A percentile compares a stretch with the other conserved stretches of the same genome.
phyloP scores from a whole-genome alignment of 176 grass and related monocot genomes.

The Zoysia japonica region DNA sequence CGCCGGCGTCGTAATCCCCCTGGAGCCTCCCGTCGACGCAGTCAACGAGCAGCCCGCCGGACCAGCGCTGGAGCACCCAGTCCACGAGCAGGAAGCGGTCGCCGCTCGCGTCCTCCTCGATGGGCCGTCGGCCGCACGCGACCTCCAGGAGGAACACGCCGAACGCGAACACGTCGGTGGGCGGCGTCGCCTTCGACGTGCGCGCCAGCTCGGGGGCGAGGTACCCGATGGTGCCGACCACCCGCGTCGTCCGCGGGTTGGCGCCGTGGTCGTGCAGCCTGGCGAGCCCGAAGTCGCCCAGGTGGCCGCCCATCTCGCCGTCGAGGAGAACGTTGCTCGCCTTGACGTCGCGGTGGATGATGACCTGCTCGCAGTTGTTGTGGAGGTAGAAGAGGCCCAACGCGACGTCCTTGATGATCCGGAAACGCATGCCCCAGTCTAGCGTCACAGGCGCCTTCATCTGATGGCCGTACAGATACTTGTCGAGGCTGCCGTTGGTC shows the following conservation, averaged over 20 bases:
- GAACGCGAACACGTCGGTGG: conserved; percentile 61
- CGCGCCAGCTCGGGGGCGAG: conserved; percentile 53
- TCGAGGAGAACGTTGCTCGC: conserved; percentile 63
- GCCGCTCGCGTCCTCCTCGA: conserved; percentile 20
- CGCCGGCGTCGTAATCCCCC: conserved; percentile 1
- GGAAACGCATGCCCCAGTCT: conserved; percentile 52
- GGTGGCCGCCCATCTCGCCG: conserved; percentile 47
- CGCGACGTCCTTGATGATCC: conserved; percentile 57
- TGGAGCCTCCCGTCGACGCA: neutral
- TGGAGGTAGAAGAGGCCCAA: conserved; percentile 50
- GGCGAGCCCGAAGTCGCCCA: conserved; percentile 57
- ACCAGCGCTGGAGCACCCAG: conserved; percentile 61
- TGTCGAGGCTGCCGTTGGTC: conserved; percentile 68
- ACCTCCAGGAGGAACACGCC: conserved; percentile 54
- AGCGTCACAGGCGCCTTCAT: conserved; percentile 25
- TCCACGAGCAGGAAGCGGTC: conserved; percentile 48
- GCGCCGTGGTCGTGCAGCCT: conserved; percentile 59
- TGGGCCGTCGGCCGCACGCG: conserved; percentile 50
- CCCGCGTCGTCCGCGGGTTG: conserved; percentile 52
- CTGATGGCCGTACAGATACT: conserved; percentile 36
- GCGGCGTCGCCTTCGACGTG: conserved; percentile 43
- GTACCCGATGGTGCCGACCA: conserved; percentile 67
- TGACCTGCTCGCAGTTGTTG: conserved; percentile 50
- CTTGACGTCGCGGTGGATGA: conserved; percentile 60
- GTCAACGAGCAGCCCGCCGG: neutral